phyloP scores from a whole-genome alignment of 495 filamentous ascomycete genomes.

The Lepidopterella palustris region DNA sequence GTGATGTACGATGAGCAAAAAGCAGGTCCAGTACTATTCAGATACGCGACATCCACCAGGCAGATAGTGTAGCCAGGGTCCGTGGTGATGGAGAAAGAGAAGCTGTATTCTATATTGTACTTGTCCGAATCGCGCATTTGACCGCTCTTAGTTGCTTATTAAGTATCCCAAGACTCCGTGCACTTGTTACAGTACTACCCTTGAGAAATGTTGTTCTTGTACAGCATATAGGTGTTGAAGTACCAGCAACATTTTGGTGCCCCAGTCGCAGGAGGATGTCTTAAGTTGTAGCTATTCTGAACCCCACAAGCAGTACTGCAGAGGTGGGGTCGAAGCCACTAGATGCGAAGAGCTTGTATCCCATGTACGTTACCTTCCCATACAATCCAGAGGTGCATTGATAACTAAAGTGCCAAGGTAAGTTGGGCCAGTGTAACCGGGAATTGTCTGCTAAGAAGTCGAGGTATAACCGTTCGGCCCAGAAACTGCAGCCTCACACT shows the following conservation, averaged over 20 bases:
- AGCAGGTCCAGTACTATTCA: not conserved
- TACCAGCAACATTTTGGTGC: not conserved
- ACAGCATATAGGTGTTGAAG: not conserved
- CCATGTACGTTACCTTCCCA: not conserved
- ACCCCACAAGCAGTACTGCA: not conserved
- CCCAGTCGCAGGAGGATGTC: not conserved
- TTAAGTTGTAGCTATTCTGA: not conserved
- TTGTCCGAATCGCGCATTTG: not conserved
- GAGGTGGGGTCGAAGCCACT: not conserved
- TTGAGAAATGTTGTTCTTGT: not conserved
- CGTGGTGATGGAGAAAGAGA: not conserved
- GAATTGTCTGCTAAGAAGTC: not conserved
- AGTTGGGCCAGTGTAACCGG: not conserved
- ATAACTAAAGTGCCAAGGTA: not conserved
- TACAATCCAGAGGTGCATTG: not conserved
- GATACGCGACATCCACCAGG: not conserved
- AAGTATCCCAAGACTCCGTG: not conserved
- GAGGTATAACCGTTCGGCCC: not conserved
- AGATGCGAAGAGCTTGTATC: not conserved
- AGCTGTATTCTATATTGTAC: not conserved
- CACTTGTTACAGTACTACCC: not conserved
- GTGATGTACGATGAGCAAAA: not conserved
- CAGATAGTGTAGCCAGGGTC: not conserved
- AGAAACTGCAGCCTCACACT: not conserved
- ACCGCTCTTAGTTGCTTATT: not conserved